Base-by-base conservation (phyloP, 139 green algal genomes). In the Mesostigma viride region DNA sequence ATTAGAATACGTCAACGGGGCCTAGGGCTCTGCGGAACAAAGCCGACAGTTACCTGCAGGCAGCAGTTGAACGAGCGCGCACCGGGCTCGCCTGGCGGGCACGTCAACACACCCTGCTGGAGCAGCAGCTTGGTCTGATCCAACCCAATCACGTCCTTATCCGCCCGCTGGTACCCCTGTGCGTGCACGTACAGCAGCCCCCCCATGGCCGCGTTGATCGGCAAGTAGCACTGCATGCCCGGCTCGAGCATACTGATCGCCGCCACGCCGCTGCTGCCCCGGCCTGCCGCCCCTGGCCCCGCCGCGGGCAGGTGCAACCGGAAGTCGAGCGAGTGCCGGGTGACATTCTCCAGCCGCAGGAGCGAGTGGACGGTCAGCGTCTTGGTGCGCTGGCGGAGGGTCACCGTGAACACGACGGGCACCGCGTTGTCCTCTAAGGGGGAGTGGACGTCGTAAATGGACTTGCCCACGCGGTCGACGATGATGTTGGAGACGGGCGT, bases 401-500 rank as follows among this genome's bases (percentile, higher is more conserved):
- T 82, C 47, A 95, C 86, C 68, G 94, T 87, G 36, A 93, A 81
- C 20, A 94, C 76, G 53, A 91, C 60, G 17, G 84, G 81, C 40
- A 88, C 65, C 1, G 36, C 63, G 35, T 73, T 63, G 35, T 83
- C 77, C 64, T 88, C 74, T 6, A 77, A 56, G 0, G 87, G 83
- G 0, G 70, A 83, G 30, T 80, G 45, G 73, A 91, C 80, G 31
- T 75, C 64, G 82, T 95, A 92, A 33, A 80, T 78, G 81, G 92
- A 95, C 78, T 94, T 94, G 70, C 88, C 88, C 36, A 95, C 88
- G 27, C 88, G 79, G 47, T 88, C 86, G 3, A 91, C 85, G 3
- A 83, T 64, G 30, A 85, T 68, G 45, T 79, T 53, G 0, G 27
- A 5, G 2, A 81, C 44, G 2, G 87, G 85, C 74, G 89, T 86